Evolutionary conservation across 805 yeast genomes (phyloP).

Genomic region (Yamadazyma scolyti): DNA sequence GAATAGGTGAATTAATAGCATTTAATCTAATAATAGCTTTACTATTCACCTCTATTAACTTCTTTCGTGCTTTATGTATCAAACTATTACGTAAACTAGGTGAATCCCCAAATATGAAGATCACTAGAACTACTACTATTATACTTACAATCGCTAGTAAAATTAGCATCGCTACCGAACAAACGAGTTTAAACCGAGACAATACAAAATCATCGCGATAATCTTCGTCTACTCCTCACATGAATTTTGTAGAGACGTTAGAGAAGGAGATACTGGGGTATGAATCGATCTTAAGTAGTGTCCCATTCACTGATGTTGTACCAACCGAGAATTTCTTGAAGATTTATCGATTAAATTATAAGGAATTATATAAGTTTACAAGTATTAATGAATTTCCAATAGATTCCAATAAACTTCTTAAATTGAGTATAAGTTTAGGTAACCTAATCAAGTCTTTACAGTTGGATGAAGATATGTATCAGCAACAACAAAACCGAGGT

Average conservation of each 20-base stretch:
- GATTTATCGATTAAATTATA: slow-evolving; percentile 27
- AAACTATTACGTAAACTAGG: slow-evolving; percentile 37
- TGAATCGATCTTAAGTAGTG: slow-evolving; percentile 24
- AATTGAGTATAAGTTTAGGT: slow-evolving; percentile 41
- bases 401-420: slow-evolving; percentile 33
- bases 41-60: not conserved
- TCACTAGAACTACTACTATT: slow-evolving; percentile 14
- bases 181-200: too few species aligned
- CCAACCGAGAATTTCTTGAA: slow-evolving; percentile 23
- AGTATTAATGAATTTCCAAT: slow-evolving; percentile 23
- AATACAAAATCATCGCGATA: too few species aligned
- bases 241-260: slow-evolving; percentile 10
- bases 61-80: slow-evolving; percentile 20
- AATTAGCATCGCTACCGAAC: too few species aligned
- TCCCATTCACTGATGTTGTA: slow-evolving; percentile 27
- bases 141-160: slow-evolving; percentile 3
- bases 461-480: slow-evolving; percentile 28
- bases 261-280: slow-evolving; percentile 12
- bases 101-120: slow-evolving; percentile 40
- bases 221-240: too few species aligned
- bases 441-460: slow-evolving; percentile 34
- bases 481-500: slow-evolving; percentile 18
- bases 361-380: slow-evolving; percentile 10
- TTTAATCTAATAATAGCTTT: not conserved
- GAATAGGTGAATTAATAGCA: slow-evolving; percentile 2